Percentiles rank a stretch among this genome's conserved stretches.
These are phyloP conservation scores for Aspergillus novofumigatus DNA, from an alignment of 2,329 filamentous ascomycete species.

Conservation along the genomic window DNA sequence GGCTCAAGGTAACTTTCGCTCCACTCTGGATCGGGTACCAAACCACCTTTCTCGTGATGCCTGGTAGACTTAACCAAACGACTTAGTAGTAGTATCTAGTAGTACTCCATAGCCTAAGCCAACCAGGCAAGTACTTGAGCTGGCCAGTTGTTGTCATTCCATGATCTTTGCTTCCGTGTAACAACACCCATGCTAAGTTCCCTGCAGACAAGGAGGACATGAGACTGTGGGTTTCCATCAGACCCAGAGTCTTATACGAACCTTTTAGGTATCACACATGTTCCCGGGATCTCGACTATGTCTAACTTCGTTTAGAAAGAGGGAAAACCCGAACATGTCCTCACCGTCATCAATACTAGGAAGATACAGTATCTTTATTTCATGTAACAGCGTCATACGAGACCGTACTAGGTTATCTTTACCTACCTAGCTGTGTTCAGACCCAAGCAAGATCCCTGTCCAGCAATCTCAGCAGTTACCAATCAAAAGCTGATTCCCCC, in stretches of 20 bases:
- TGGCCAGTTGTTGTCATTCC: background rate
- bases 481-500: constrained; percentile 25
- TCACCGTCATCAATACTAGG: constrained; percentile 2
- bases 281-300: background rate
- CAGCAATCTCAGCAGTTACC: constrained; percentile 26
- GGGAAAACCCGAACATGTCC: background rate
- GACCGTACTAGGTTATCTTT: background rate
- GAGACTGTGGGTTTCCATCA: background rate
- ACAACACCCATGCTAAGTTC: background rate
- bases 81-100: background rate
- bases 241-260: background rate
- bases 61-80: background rate
- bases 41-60: background rate
- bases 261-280: background rate
- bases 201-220: background rate
- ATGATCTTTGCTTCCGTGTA: background rate
- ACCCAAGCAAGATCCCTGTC: constrained; percentile 22
- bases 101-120: background rate
- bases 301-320: background rate
- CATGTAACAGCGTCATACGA: constrained; percentile 10
- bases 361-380: constrained; percentile 12
- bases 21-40: constrained; percentile 6
- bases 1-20: background rate
- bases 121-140: background rate
- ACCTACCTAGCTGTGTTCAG: constrained; percentile 15